These are phyloP conservation scores for Kwoniella botswanensis DNA, from an alignment of 768 basidiomycete species.

Conservation along the genomic window DNA sequence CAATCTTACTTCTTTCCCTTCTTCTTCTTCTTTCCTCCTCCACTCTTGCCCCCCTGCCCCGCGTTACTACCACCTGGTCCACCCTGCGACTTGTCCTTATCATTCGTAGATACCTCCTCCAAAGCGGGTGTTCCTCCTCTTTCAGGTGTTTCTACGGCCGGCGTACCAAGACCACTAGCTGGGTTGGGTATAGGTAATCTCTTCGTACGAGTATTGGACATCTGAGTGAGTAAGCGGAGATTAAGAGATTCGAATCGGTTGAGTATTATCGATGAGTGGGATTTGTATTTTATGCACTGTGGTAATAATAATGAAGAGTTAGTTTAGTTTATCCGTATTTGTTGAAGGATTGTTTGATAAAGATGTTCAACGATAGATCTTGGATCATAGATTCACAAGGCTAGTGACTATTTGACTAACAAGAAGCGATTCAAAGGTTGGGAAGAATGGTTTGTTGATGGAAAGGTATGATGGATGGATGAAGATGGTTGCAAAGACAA, in stretches of 20 bases:
- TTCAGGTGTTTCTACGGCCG: slow-evolving; percentile 31
- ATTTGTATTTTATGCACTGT: slow-evolving; percentile 96
- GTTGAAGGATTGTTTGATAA: too few species aligned
- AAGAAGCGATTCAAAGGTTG: too few species aligned
- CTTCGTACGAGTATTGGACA: slow-evolving; percentile 38
- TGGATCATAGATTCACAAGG: too few species aligned
- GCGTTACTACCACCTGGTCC: slow-evolving; percentile 5
- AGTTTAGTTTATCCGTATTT: too few species aligned
- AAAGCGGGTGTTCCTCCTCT: slow-evolving; percentile 37
- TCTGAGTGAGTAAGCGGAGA: slow-evolving; percentile 65
- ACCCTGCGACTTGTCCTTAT: not conserved
- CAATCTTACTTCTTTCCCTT: slow-evolving; percentile 53
- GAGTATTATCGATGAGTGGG: slow-evolving; percentile 88
- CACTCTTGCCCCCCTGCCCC: slow-evolving; percentile 25
- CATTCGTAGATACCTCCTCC: slow-evolving; percentile 3
- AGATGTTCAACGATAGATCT: too few species aligned
- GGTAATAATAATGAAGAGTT: not conserved
- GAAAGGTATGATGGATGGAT: too few species aligned
- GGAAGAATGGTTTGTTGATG: too few species aligned
- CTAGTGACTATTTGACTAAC: too few species aligned
- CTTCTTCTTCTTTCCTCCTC: slow-evolving; percentile 58
- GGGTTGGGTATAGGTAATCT: slow-evolving; percentile 10
- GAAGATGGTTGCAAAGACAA: too few species aligned
- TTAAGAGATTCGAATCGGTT: slow-evolving; percentile 96
- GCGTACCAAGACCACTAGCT: slow-evolving; percentile 10